phyloP scores from a whole-genome alignment of 176 grass and related monocot genomes.

The Poa pratensis region DNA sequence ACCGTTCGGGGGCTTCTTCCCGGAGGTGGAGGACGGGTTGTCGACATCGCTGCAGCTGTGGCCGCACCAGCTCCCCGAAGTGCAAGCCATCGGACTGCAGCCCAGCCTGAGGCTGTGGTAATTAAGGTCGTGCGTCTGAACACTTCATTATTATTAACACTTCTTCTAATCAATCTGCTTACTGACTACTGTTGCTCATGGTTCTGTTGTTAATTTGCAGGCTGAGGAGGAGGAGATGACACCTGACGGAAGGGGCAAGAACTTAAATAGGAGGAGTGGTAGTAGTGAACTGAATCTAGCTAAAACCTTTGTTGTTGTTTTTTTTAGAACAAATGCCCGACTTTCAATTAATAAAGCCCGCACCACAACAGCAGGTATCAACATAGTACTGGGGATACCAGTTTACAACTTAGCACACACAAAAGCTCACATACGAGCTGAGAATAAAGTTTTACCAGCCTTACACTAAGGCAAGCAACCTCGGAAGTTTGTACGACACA shows the following conservation, averaged over 20 bases:
- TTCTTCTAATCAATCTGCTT: neutral
- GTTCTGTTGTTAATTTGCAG: neutral
- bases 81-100: neutral
- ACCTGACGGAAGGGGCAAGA: neutral
- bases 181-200: neutral
- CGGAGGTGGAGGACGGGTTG: constrained; percentile 2
- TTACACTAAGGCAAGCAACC: too few species aligned
- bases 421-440: too few species aligned
- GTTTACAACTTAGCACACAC: too few species aligned
- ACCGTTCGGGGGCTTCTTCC: neutral
- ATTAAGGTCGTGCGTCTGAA: neutral
- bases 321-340: too few species aligned
- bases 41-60: constrained; percentile 2
- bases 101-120: neutral
- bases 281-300: neutral
- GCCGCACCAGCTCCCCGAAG: neutral
- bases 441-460: too few species aligned
- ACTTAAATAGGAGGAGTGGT: neutral
- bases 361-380: too few species aligned
- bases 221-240: neutral
- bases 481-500: too few species aligned
- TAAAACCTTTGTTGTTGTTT: neutral
- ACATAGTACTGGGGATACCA: too few species aligned
- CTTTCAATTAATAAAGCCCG: too few species aligned
- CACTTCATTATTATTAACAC: neutral